phyloP scores from a whole-genome alignment of 306 rosid species.

The Castanea crenata region DNA sequence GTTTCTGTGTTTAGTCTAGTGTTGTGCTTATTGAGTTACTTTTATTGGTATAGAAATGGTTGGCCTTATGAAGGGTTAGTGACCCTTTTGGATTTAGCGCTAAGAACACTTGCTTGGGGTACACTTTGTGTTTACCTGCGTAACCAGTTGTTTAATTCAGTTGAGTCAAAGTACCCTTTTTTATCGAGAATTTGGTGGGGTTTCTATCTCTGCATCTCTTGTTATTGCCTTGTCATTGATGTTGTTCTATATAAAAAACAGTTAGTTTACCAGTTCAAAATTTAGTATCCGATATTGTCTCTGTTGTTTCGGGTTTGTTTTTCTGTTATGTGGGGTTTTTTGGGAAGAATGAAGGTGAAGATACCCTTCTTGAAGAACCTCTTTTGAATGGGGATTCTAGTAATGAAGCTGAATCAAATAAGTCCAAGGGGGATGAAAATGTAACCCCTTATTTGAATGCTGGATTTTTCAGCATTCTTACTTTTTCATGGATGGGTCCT shows the following conservation, averaged over 20 bases:
- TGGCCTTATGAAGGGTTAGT: constrained; percentile 40
- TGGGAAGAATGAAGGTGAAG: constrained; percentile 19
- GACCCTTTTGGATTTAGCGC: constrained; percentile 42
- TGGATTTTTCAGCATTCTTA: constrained; percentile 42
- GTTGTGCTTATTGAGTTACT: constrained; percentile 45
- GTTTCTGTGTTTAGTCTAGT: constrained; percentile 38
- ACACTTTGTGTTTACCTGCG: constrained; percentile 31
- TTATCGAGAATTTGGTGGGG: constrained; percentile 50
- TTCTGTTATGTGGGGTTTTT: constrained; percentile 32
- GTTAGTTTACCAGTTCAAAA: constrained; percentile 23
- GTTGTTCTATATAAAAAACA: constrained; percentile 22
- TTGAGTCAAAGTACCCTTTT: constrained; percentile 23
- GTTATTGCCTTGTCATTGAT: constrained; percentile 35
- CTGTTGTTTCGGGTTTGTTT: constrained; percentile 36
- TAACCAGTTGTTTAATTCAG: constrained; percentile 11
- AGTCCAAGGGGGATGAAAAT: constrained; percentile 27
- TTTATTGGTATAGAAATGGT: constrained; percentile 36
- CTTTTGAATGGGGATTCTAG: constrained; percentile 36
- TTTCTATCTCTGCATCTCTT: constrained; percentile 35
- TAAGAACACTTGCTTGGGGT: constrained; percentile 49
- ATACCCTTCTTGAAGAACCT: constrained; percentile 35
- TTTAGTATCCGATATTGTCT: constrained; percentile 32
- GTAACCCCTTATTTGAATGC: constrained; percentile 44
- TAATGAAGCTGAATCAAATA: constrained; percentile 15
- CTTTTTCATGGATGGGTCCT: constrained; percentile 51